Base-by-base conservation (phyloP, 1,284 basidiomycete species). In the Pseudozyma thailandica region DNA sequence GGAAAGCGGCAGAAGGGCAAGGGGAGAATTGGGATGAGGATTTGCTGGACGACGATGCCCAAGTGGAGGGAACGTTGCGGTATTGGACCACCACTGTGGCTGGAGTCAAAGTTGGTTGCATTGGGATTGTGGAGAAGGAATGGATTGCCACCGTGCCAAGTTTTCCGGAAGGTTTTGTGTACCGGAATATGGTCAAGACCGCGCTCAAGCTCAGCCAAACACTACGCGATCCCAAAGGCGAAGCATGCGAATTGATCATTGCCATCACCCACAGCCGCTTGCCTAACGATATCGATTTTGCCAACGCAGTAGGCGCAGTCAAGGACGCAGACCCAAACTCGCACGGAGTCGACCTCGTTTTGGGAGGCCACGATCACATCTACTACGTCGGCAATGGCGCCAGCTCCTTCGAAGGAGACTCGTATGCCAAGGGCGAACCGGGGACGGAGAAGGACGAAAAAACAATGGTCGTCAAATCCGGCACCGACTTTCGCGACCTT, bases 321-420 rank as follows among this genome's bases (percentile, higher is more conserved):
- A 65, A 84, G 16, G 79, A 81, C 0, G 78, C 82, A 4, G 79
- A 84, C 43, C 37, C 69, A 1, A 83, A 85, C 45, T 81, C 85
- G 37, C 92, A 96, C 68, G 93, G 93, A 7, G 89, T 90, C 0
- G 93, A 96, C 78, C 84, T 95, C 18, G 84, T 96, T 42, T 87
- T 95, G 7, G 93, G 93, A 4, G 93, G 93, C 0, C 93, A 96
- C 73, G 93, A 96, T 78, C 93, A 96, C 73, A 85, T 91, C 6
- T 93, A 93, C 84, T 92, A 90, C 83, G 88, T 91, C 45, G 90
- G 91, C 12, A 89, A 87, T 75, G 93, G 92, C 4, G 88, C 90
- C 1, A 86, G 86, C 18, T 80, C 84, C 3, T 95, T 91, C 91
- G 87, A 92, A 26, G 88, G 88, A 37, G 90, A 89, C 61, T 87